phyloP scores from a whole-genome alignment of 805 yeast species.

The Teunomyces kruisii region DNA sequence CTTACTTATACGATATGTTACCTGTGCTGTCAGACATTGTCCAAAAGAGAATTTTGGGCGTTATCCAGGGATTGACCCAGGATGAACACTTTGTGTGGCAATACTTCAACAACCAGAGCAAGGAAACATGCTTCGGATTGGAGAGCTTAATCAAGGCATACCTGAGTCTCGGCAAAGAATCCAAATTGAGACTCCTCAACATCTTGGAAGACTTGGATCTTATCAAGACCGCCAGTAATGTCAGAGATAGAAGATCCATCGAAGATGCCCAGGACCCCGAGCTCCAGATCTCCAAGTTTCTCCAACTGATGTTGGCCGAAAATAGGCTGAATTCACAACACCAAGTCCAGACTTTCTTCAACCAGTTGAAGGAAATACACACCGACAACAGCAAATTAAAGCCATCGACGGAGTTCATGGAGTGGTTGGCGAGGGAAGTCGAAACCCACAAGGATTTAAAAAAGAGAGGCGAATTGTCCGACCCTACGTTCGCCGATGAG shows the following conservation, averaged over 20 bases:
- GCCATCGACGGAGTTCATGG: conserved; percentile 46
- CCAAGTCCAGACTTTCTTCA: conserved; percentile 11
- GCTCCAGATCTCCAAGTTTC: conserved; percentile 31
- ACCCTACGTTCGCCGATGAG: conserved; percentile 37
- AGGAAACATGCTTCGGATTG: conserved; percentile 17
- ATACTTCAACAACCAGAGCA: conserved; percentile 21
- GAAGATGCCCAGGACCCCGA: conserved; percentile 23
- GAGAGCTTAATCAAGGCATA: conserved; percentile 23
- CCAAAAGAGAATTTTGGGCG: conserved; percentile 51
- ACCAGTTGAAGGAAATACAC: conserved; percentile 33
- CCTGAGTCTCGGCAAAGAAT: conserved; percentile 25
- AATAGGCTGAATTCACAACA: conserved; percentile 12
- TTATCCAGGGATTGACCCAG: conserved; percentile 47
- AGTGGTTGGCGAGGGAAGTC: conserved; percentile 59
- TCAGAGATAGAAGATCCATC: conserved; percentile 14
- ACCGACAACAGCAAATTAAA: conserved; percentile 24
- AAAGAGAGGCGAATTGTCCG: conserved; percentile 31
- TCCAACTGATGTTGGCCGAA: conserved; percentile 32
- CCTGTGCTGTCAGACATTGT: conserved; percentile 26
- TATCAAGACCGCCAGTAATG: conserved; percentile 9
- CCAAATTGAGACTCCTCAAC: conserved; percentile 42
- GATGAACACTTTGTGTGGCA: conserved; percentile 30
- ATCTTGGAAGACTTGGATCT: conserved; percentile 47
- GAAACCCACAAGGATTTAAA: conserved; percentile 23
- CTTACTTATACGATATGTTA: conserved; percentile 21